Evolutionary conservation across 208 protist species (phyloP).

Genomic region (Wallacemonas collosoma): DNA sequence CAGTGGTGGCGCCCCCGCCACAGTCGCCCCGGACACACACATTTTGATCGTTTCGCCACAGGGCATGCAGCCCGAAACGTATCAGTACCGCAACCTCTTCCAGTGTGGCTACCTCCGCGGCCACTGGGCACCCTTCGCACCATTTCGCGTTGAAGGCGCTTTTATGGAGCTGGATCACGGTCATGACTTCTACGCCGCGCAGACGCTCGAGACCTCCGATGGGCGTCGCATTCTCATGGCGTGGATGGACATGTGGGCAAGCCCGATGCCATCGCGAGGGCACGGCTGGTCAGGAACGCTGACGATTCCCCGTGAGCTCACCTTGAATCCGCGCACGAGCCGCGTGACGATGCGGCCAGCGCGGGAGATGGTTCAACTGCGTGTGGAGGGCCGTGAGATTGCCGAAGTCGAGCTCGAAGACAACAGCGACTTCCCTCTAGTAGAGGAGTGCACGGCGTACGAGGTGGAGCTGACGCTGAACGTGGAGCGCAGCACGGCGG

Average conservation of each 20-base stretch:
- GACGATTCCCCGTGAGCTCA: constrained; percentile 48
- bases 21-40: neutral
- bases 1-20: neutral
- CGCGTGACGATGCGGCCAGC: constrained; percentile 37
- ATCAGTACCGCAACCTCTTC: constrained; percentile 44
- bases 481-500: constrained; percentile 35
- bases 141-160: constrained; percentile 24
- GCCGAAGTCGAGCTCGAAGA: constrained; percentile 22
- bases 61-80: constrained; percentile 29
- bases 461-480: constrained; percentile 54
- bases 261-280: constrained; percentile 32
- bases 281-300: constrained; percentile 41
- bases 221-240: constrained; percentile 39
- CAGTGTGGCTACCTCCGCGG: constrained; percentile 43
- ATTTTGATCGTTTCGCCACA: constrained; percentile 43
- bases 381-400: constrained; percentile 27
- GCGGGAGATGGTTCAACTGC: constrained; percentile 41
- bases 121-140: constrained; percentile 38
- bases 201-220: constrained; percentile 32
- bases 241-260: constrained; percentile 54
- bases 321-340: constrained; percentile 23
- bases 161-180: constrained; percentile 45
- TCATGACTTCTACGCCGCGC: constrained; percentile 45
- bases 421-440: constrained; percentile 29
- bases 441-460: constrained; percentile 37